Evolutionary conservation across 805 yeast genomes (phyloP).

Genomic region (Candida endomychidarum): DNA sequence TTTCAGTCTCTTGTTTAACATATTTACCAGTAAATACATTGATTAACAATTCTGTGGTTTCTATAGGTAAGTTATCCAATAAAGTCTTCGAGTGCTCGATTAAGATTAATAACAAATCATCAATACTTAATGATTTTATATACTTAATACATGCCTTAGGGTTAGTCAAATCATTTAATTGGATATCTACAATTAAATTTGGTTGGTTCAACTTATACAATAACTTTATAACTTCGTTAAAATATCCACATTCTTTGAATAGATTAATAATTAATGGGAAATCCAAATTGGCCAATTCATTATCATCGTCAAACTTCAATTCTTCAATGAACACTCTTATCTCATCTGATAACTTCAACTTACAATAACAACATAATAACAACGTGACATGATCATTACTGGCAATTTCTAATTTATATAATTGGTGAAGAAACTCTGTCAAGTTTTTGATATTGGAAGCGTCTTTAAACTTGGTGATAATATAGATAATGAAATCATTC

Average conservation of each 20-base stretch:
- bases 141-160: conserved; percentile 52
- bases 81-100: conserved; percentile 64
- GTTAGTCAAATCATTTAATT: conserved; percentile 57
- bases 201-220: conserved; percentile 75
- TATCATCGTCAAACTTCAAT: conserved; percentile 26
- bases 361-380: conserved; percentile 75
- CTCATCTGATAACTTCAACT: conserved; percentile 60
- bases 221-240: conserved; percentile 62
- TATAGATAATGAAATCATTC: conserved; percentile 57
- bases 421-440: conserved; percentile 59
- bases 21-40: conserved; percentile 88
- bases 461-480: conserved; percentile 77
- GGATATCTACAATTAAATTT: conserved; percentile 71
- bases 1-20: conserved; percentile 36
- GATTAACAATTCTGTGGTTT: conserved; percentile 78
- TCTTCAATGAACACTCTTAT: conserved; percentile 55
- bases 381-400: conserved; percentile 81
- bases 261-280: conserved; percentile 64
- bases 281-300: conserved; percentile 51
- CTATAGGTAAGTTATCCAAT: conserved; percentile 69
- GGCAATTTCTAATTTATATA: conserved; percentile 56
- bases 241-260: conserved; percentile 71
- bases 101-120: conserved; percentile 73
- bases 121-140: conserved; percentile 66
- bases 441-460: conserved; percentile 68